Evolutionary conservation across 2,329 filamentous ascomycete species (phyloP), one percentile per base, ranked within the genome.

Genomic region (Fusarium sp.): DNA sequence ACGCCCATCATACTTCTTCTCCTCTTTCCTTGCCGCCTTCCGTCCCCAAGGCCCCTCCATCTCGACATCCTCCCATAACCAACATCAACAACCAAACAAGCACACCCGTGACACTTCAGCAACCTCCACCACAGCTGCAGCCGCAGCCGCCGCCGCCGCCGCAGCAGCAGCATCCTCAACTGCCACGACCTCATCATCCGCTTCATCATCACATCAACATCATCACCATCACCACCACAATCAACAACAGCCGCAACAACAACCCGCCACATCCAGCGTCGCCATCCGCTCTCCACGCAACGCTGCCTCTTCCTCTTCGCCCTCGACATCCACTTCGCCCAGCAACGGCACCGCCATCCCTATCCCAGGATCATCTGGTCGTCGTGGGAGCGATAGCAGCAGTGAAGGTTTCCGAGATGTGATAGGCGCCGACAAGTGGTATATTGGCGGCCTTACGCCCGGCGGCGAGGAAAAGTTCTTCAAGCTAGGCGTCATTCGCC

Each of bases 381-480:
- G 89, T 52, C 81, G 90, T 52, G 90, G 89, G 23, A 92, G 88
- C 66, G 90, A 93, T 66, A 91, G 88, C 74, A 89, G 85, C 61
- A 88, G 83, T 49, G 90, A 93, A 70, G 90, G 90, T 2, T 93
- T 93, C 73, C 80, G 89, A 48, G 90, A 93, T 59, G 88, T 87
- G 32, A 75, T 87, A 44, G 89, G 88, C 3, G 84, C 85, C 2
- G 90, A 93, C 64, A 92, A 91, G 76, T 92, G 90, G 88, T 93
- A 93, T 70, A 90, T 93, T 50, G 90, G 90, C 19, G 90, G 90
- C 7, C 79, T 89, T 70, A 93, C 90, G 25, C 89, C 90, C 1
- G 82, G 78, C 2, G 90, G 90, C n/a, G 90, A 93, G 70, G 90
- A 93, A 73, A 85, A 85, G 70, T 93, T 92, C 77, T 93, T 93